Conservation (phyloP, 306 rosid genomes). For the Benincasa hispida region DNA sequence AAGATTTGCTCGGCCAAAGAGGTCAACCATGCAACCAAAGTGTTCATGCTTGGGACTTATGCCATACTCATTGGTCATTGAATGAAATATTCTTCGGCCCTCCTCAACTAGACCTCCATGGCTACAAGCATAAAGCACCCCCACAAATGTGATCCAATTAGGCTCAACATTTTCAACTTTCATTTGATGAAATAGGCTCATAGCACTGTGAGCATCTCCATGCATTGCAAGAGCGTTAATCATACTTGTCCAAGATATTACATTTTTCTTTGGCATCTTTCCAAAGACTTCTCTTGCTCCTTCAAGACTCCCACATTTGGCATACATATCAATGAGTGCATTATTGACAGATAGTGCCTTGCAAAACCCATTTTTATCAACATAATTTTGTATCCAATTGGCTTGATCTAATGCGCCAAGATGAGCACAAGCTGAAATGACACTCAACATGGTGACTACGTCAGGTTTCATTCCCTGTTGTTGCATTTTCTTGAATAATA, state of each 20-base stretch:
- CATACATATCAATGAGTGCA: conserved; percentile 76
- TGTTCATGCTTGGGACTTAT: conserved; percentile 67
- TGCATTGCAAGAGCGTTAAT: conserved; percentile 71
- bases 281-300: conserved; percentile 55
- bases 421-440: conserved; percentile 67
- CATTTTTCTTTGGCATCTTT: conserved; percentile 49
- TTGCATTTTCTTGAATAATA: conserved; percentile 54
- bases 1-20: conserved; percentile 68
- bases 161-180: conserved; percentile 39
- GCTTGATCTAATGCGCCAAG: conserved; percentile 46
- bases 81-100: conserved; percentile 42
- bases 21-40: conserved; percentile 91
- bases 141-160: conserved; percentile 67
- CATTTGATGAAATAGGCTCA: conserved; percentile 51
- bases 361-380: conserved; percentile 42
- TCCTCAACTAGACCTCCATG: conserved; percentile 71
- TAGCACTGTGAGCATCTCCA: conserved; percentile 50
- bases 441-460: conserved; percentile 59
- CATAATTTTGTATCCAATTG: conserved; percentile 44
- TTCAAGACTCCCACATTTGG: conserved; percentile 54
- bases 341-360: conserved; percentile 37
- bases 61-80: conserved; percentile 45
- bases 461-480: conserved; percentile 35
- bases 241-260: conserved; percentile 72
- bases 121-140: conserved; percentile 86